Conservation (phyloP, 306 rosid genomes). For the Corylus heterophylla region DNA sequence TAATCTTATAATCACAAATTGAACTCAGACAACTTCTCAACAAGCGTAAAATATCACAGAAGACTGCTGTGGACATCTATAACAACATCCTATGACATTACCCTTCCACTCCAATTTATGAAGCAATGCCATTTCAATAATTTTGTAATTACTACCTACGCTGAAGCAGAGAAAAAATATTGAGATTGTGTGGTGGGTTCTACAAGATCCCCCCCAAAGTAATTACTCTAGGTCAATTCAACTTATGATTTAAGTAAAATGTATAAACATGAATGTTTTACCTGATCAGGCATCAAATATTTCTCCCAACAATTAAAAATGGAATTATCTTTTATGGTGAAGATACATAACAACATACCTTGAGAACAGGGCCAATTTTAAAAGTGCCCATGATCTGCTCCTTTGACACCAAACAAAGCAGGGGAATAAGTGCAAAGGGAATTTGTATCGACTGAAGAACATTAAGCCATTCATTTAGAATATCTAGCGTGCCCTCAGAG, state of each 20-base stretch:
- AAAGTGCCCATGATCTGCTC: slow-evolving; percentile 92
- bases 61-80: background rate
- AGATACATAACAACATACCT: slow-evolving; percentile 51
- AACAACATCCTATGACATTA: background rate
- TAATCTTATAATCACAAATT: background rate
- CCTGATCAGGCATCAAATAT: background rate
- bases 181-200: background rate
- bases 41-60: background rate
- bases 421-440: slow-evolving; percentile 95
- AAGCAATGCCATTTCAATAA: background rate
- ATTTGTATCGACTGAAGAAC: slow-evolving; percentile 95
- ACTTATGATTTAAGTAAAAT: background rate
- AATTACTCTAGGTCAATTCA: background rate
- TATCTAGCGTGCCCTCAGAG: slow-evolving; percentile 68
- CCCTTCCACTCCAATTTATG: background rate
- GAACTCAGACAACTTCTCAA: slow-evolving; percentile 4
- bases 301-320: background rate
- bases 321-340: background rate
- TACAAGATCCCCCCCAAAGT: background rate
- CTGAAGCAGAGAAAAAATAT: background rate
- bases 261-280: background rate
- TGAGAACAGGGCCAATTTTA: slow-evolving; percentile 70
- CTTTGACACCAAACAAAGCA: slow-evolving; percentile 88
- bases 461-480: slow-evolving; percentile 94
- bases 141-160: background rate